phyloP scores from a whole-genome alignment of 78 protist species.

The Monocercomonoides exilis region DNA sequence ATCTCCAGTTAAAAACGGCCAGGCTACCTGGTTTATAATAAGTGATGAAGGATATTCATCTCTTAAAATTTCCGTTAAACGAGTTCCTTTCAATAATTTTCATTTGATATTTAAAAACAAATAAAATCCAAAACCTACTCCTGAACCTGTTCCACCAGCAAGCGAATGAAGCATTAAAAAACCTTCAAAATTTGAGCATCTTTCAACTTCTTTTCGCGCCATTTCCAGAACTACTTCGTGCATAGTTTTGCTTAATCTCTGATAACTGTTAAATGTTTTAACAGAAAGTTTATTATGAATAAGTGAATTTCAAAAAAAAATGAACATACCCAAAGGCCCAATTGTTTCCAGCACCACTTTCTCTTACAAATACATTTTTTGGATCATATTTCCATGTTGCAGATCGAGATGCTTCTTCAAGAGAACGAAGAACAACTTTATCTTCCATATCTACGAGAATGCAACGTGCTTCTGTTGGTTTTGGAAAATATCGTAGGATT shows the following conservation, averaged over 20 bases:
- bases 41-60: not conserved
- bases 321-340: constrained; percentile 44
- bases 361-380: not conserved
- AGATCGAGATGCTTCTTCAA: not conserved
- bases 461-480: constrained; percentile 22
- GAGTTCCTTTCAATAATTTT: not conserved
- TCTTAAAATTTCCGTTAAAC: constrained; percentile 11
- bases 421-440: constrained; percentile 20
- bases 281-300: too few relatives aligned
- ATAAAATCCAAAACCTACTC: constrained; percentile 31
- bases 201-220: constrained; percentile 26
- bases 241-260: not conserved
- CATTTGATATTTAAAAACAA: not conserved
- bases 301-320: not conserved
- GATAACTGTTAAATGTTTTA: too few relatives aligned
- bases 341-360: constrained; percentile 41
- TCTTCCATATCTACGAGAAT: constrained; percentile 49
- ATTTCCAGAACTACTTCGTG: not conserved
- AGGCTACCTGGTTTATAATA: constrained; percentile 26
- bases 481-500: not conserved
- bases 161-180: constrained; percentile 12
- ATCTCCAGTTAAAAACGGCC: constrained; percentile 43
- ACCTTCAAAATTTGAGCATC: not conserved
- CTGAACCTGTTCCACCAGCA: constrained; percentile 59
- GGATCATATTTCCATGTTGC: not conserved